These are phyloP conservation scores for Termitomyces sp. DNA, from an alignment of 768 basidiomycete genomes.

Conservation along the genomic window DNA sequence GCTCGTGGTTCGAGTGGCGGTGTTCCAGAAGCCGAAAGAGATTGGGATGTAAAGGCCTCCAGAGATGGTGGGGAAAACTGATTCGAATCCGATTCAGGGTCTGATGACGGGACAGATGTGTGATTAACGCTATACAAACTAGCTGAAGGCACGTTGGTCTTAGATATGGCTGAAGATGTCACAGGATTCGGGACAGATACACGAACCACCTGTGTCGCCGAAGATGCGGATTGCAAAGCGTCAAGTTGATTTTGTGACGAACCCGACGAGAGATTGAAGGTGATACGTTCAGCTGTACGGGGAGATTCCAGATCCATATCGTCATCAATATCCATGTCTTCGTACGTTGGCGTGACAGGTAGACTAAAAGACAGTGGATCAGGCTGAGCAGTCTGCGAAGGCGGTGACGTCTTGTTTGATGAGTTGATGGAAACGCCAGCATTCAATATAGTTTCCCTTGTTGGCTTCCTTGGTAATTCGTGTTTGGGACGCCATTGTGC, in stretches of 20 bases:
- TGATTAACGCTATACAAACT: background rate
- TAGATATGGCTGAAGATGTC: background rate
- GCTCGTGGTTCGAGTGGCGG: slow-evolving; percentile 32
- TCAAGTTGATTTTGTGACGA: background rate
- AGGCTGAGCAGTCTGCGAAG: background rate
- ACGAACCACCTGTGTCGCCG: background rate
- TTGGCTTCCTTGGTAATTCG: slow-evolving; percentile 8
- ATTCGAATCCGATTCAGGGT: background rate
- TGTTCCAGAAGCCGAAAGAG: slow-evolving; percentile 10
- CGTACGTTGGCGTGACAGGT: background rate
- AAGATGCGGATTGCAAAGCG: background rate
- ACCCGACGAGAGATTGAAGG: background rate
- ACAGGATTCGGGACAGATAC: background rate
- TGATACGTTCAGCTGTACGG: slow-evolving; percentile 1
- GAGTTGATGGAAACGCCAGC: slow-evolving; percentile 11
- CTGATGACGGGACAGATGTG: background rate
- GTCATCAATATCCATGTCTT: slow-evolving; percentile 21
- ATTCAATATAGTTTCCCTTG: background rate
- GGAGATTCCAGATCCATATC: slow-evolving; percentile 30
- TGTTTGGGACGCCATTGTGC: slow-evolving; percentile 11
- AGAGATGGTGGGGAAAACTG: background rate
- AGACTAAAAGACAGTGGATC: background rate
- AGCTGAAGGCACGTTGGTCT: background rate
- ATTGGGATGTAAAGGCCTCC: background rate
- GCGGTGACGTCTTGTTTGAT: slow-evolving; percentile 8